phyloP scores from a whole-genome alignment of 176 grass and related monocot species.

The Aegilops umbellulata region DNA sequence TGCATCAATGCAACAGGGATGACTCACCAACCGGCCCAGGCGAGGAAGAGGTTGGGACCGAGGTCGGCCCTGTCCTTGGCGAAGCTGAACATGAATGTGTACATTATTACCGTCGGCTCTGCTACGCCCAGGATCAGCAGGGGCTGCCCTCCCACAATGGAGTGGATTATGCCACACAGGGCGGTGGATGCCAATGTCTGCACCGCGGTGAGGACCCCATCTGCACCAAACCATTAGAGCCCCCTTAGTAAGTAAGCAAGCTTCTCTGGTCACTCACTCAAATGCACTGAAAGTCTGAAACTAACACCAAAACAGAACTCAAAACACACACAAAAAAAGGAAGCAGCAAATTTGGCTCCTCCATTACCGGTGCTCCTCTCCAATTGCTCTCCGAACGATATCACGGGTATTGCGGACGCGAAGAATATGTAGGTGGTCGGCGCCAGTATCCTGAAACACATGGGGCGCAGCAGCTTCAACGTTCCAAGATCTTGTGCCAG shows the following conservation, averaged over 20 bases:
- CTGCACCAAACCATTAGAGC: conserved; percentile 45
- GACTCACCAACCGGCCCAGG: conserved; percentile 93
- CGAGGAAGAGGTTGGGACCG: conserved; percentile 69
- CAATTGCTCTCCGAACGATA: conserved; percentile 96
- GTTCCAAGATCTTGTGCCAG: conserved; percentile 42
- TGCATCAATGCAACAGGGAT: background rate
- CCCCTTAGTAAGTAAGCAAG: background rate
- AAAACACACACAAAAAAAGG: background rate
- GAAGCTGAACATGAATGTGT: conserved; percentile 99
- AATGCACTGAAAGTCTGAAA: conserved; percentile 18
- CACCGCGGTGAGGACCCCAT: conserved; percentile 87
- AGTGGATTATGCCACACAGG: conserved; percentile 92
- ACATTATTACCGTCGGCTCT: conserved; percentile 96
- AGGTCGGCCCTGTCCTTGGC: conserved; percentile 81
- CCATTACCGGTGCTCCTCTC: conserved; percentile 84
- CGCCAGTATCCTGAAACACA: conserved; percentile 72
- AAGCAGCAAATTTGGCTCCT: background rate
- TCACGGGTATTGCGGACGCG: conserved; percentile 95
- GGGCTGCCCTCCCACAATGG: conserved; percentile 88
- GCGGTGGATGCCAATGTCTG: conserved; percentile 95
- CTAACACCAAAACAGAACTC: conserved; percentile 2
- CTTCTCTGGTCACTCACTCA: background rate
- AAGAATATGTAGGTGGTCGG: conserved; percentile 99
- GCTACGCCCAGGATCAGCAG: conserved; percentile 95
- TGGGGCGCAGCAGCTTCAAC: background rate